Evolutionary conservation across 192 early-diverging fungal genomes (phyloP).

Genomic region (Spinellus fusiger): DNA sequence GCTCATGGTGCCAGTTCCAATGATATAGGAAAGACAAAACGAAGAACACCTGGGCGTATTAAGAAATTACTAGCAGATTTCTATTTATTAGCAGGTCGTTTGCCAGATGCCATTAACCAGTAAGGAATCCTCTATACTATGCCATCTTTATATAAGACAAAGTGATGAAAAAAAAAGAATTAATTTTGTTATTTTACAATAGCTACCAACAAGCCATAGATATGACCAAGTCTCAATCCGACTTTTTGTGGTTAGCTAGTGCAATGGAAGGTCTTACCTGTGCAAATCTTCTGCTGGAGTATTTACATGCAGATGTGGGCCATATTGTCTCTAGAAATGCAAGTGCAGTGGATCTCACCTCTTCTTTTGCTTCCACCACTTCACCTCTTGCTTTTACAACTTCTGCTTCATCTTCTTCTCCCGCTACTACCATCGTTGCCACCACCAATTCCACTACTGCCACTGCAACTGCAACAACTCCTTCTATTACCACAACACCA

Average conservation of each 20-base stretch:
- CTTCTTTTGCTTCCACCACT: neutral
- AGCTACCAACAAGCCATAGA: slow-evolving; percentile 69
- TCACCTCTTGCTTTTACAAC: neutral
- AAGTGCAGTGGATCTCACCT: neutral
- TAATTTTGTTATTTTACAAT: slow-evolving; percentile 3
- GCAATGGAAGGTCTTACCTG: slow-evolving; percentile 66
- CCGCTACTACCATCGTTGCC: too few relatives aligned
- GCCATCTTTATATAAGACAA: neutral
- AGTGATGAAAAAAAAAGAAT: neutral
- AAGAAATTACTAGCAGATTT: slow-evolving; percentile 73
- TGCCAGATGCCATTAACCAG: slow-evolving; percentile 68
- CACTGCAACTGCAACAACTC: too few relatives aligned
- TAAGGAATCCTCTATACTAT: slow-evolving; percentile 22
- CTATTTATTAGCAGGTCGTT: slow-evolving; percentile 67
- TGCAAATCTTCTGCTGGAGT: slow-evolving; percentile 51
- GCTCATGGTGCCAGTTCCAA: neutral
- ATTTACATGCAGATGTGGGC: slow-evolving; percentile 54
- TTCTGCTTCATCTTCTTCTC: too few relatives aligned
- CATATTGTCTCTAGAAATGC: neutral
- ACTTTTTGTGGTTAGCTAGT: slow-evolving; percentile 72
- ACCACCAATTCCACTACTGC: too few relatives aligned
- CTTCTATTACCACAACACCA: too few relatives aligned
- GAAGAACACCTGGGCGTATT: slow-evolving; percentile 63
- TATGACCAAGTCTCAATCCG: slow-evolving; percentile 51
- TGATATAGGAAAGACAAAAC: slow-evolving; percentile 38